Evolutionary conservation across 192 early-diverging fungal species (phyloP).

Genomic region (Entomortierella parvispora): DNA sequence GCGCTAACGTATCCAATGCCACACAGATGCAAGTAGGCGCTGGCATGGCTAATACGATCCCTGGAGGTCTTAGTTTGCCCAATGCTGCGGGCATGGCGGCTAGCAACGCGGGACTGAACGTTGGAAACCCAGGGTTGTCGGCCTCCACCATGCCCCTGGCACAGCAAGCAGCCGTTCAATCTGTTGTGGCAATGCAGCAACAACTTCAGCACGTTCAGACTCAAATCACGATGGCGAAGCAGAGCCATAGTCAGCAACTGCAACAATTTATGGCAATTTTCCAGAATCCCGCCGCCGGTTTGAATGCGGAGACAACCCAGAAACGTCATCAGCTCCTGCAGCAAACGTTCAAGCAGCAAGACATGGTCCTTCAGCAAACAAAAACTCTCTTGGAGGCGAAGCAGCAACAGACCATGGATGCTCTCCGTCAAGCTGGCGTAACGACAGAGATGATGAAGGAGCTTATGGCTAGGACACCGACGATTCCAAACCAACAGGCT

Average conservation of each 20-base stretch:
- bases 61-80: too few species aligned
- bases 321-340: conserved; percentile 17
- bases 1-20: conserved; percentile 7
- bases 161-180: conserved; percentile 25
- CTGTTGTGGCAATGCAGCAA: conserved; percentile 33
- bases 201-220: conserved; percentile 18
- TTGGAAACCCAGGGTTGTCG: neutral
- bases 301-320: conserved; percentile 2
- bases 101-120: neutral
- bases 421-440: conserved; percentile 20
- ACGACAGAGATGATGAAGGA: conserved; percentile 48
- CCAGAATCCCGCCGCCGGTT: conserved; percentile 18
- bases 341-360: conserved; percentile 18
- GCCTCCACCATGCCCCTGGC: conserved; percentile 13
- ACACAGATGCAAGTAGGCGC: too few species aligned
- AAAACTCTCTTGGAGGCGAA: conserved; percentile 13
- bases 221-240: conserved; percentile 8
- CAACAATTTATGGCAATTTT: conserved; percentile 14
- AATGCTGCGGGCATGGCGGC: neutral
- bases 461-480: conserved; percentile 25
- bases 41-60: too few species aligned
- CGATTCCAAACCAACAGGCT: conserved; percentile 19
- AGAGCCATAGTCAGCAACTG: conserved; percentile 21
- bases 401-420: conserved; percentile 35
- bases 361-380: conserved; percentile 32